phyloP scores from a whole-genome alignment of 352 stramenopile genomes.

The Pythium sp. region DNA sequence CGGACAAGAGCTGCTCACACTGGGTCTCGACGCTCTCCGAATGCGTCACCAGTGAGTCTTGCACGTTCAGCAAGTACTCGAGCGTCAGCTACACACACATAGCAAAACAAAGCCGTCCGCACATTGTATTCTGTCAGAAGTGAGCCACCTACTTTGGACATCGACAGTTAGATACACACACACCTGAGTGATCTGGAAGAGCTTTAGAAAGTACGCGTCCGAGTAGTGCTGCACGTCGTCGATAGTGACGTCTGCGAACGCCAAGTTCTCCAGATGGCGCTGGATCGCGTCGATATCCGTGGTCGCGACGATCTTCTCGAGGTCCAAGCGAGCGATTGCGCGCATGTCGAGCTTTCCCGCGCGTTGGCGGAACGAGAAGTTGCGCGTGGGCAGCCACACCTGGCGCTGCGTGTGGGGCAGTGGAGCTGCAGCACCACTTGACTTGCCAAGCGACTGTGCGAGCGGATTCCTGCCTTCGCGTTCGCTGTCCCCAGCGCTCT shows the following conservation, averaged over 20 bases:
- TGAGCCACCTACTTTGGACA: too few relatives aligned
- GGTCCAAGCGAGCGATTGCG: conserved; percentile 62
- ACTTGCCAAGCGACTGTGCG: neutral
- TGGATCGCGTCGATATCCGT: conserved; percentile 79
- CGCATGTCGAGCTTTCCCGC: conserved; percentile 74
- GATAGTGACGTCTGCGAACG: conserved; percentile 78
- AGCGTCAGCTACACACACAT: conserved; percentile 54
- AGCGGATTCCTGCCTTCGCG: neutral
- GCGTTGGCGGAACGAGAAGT: conserved; percentile 73
- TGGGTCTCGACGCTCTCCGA: conserved; percentile 64
- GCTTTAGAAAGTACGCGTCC: conserved; percentile 82
- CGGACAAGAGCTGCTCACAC: conserved; percentile 53
- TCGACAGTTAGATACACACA: neutral
- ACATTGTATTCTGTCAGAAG: too few relatives aligned
- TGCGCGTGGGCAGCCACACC: conserved; percentile 68
- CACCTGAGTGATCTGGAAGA: conserved; percentile 85
- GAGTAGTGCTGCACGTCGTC: conserved; percentile 85
- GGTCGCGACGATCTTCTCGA: conserved; percentile 67
- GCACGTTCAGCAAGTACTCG: conserved; percentile 81
- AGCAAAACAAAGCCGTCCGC: neutral
- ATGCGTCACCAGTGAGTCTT: conserved; percentile 75
- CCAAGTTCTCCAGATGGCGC: conserved; percentile 73
- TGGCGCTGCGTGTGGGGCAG: conserved; percentile 23
- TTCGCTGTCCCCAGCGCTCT: neutral
- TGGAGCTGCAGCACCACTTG: neutral